Evolutionary conservation across 2,329 filamentous ascomycete genomes (phyloP).

Genomic region (Alternaria rosae): DNA sequence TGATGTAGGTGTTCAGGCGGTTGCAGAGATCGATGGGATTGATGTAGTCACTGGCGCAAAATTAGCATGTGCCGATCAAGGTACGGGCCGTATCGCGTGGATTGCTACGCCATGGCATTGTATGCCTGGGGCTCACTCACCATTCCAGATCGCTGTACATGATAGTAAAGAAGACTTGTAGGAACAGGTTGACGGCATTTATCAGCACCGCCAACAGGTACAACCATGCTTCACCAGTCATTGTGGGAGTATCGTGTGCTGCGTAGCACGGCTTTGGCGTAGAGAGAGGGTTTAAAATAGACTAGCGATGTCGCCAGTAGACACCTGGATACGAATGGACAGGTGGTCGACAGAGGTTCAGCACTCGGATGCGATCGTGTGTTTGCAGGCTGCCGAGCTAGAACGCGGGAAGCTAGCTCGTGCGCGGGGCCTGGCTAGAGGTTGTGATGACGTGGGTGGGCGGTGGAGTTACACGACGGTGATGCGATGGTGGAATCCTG

Average conservation of each 20-base stretch:
- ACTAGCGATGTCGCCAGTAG: conserved; percentile 18
- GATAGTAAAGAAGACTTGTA: conserved; percentile 99
- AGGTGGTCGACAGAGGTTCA: conserved; percentile 21
- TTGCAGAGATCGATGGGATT: conserved; percentile 99
- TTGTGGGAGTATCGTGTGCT: conserved; percentile 57
- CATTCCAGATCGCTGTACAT: conserved; percentile 99
- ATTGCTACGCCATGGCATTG: background rate
- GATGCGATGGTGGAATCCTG: conserved; percentile 10
- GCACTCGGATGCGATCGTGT: conserved; percentile 42
- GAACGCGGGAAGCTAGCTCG: conserved; percentile 45
- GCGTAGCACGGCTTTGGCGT: conserved; percentile 27
- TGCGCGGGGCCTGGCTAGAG: conserved; percentile 38
- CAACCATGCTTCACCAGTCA: conserved; percentile 98
- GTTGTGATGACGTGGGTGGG: conserved; percentile 31
- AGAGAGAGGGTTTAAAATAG: conserved; percentile 12
- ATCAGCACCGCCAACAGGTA: conserved; percentile 98
- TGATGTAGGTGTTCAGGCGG: conserved; percentile 99
- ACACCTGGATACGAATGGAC: conserved; percentile 21
- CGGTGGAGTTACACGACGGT: background rate
- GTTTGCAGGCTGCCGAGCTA: conserved; percentile 44
- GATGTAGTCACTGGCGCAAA: conserved; percentile 85
- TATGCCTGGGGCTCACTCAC: conserved; percentile 64
- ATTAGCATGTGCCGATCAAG: conserved; percentile 36
- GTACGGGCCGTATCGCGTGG: background rate
- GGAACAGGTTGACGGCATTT: conserved; percentile 99